Percentiles rank a stretch among this genome's conserved stretches.
phyloP scores from a whole-genome alignment of 140 eudicot genomes.

The Cichorium intybus region DNA sequence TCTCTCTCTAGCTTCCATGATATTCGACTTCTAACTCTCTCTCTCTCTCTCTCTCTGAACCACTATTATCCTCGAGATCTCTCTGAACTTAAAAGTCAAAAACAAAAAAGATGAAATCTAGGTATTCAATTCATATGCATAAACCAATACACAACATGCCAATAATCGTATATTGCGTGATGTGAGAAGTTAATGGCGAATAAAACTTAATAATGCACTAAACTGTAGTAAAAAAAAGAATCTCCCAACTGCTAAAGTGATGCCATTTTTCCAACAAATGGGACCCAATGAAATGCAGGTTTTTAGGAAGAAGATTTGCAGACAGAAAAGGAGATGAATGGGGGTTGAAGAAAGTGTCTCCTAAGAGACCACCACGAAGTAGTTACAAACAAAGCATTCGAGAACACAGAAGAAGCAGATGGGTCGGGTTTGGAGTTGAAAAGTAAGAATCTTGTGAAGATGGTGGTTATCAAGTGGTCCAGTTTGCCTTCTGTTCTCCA shows the following conservation, averaged over 20 bases:
- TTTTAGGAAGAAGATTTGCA: conserved; percentile 21
- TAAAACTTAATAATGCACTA: conserved; percentile 19
- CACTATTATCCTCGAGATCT: neutral
- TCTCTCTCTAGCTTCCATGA: conserved; percentile 27
- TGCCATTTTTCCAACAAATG: conserved; percentile 22
- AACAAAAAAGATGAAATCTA: neutral
- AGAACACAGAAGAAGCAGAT: conserved; percentile 14
- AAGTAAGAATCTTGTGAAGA: conserved; percentile 21
- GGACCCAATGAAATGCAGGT: conserved; percentile 32
- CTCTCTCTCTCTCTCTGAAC: conserved; percentile 9
- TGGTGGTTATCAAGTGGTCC: conserved; percentile 24
- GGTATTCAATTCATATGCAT: neutral
- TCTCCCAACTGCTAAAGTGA: conserved; percentile 20
- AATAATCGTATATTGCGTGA: conserved; percentile 1
- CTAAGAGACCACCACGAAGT: conserved; percentile 33
- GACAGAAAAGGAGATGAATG: neutral
- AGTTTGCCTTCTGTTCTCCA: conserved; percentile 6
- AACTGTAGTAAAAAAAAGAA: conserved; percentile 19
- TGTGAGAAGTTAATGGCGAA: conserved; percentile 1
- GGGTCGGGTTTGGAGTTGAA: conserved; percentile 24
- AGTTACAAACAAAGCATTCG: conserved; percentile 13
- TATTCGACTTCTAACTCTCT: too few species aligned
- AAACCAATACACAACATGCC: neutral
- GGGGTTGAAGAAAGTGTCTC: conserved; percentile 30
- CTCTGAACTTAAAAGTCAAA: neutral